Evolutionary conservation across 805 yeast species (phyloP), one percentile per base, ranked within the genome.

Genomic region (Yarrowia sp.): DNA sequence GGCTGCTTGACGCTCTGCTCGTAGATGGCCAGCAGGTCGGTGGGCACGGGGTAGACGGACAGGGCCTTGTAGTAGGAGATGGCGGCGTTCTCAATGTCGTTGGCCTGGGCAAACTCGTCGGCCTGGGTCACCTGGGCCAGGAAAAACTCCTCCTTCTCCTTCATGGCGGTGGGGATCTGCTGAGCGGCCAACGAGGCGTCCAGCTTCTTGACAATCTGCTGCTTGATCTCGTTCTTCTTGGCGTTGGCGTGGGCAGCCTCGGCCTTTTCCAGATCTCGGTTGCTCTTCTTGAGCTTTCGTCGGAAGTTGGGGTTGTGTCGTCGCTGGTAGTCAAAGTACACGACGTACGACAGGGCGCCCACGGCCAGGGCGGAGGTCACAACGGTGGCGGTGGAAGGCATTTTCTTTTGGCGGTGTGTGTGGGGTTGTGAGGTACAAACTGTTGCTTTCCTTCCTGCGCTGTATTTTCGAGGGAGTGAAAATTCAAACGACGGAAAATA

Each of bases 41-140:
- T 88, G 69, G 99, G 99, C 78, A 90, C 89, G 70, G 99, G 98
- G 79, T 93, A 94, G 63, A 92, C 93, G 49, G 91, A 86, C 76
- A 95, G 83, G 14, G 98, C 98, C 79, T 91, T 90, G 85, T 95
- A 95, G 84, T 92, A 95, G 72, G 88, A 85, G 72, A 93, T 82
- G 44, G 99, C 98, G 53, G 98, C 88, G 69, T 89, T 91, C 71
- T 89, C 79, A 67, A 71, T 70, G 60, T 70, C 69, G 77, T 90
- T 91, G 70, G 89, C 87, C 71, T 85, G 81, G 71, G 91, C 85
- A 73, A 90, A 82, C 77, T 88, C 90, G 79, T 94, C 98, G 77
- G 97, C 98, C 60, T 82, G 76, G 69, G 92, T 89, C 68, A 94
- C 93, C 78, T 91, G 92, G 70, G 85, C 83, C 83, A 93, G 86